Base-by-base conservation (phyloP, 371 early-diverging fungal genomes). In the Mucor racemosus region DNA sequence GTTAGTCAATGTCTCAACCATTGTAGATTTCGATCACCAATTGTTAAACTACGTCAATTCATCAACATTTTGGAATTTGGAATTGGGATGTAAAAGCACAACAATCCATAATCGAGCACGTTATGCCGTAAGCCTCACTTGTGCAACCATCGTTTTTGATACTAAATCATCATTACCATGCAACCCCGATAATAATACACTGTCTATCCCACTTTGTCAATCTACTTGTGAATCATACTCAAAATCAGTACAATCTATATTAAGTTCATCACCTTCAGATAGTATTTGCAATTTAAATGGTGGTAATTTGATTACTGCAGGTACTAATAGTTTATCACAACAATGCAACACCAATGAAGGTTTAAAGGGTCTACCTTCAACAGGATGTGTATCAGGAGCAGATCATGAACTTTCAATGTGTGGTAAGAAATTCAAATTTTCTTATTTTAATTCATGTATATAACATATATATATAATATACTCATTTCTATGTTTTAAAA, bases 321-420 rank as follows among this genome's bases (percentile, higher is more conserved):
- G 58, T 17, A 11, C 39, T 10, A 63, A 56, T 35, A 63, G 64
- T 35, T 46, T 60, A 54, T 40, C 55, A 0, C 55, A 59, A 34
- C 74, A 70, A 33, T 80, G 80, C 33, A 58, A 66, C 26, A 65
- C 61, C 17, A 68, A 68, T 67, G 64, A 69, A 21, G 76, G 62
- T 7, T 68, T 68, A 17, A 67, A 70, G 54, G 80, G 73, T 0
- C 54, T 69, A 1, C 41, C 55, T 5, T 56, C 56, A 0, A 50
- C 59, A 9, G 65, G 46, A 6, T 80, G 80, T 58, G 65, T 80
- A 15, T 67, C 70, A 0, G 77, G 76, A 13, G 62, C 64, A 36
- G 80, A 69, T 14, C 72, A 76, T 64, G 80, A 80, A 44, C 68
- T 71, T n/a, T 67, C 67, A 31, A 68, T 72, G 44, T 80, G 80